phyloP scores from a whole-genome alignment of 345 rosid genomes.

The Bruguiera parviflora region DNA sequence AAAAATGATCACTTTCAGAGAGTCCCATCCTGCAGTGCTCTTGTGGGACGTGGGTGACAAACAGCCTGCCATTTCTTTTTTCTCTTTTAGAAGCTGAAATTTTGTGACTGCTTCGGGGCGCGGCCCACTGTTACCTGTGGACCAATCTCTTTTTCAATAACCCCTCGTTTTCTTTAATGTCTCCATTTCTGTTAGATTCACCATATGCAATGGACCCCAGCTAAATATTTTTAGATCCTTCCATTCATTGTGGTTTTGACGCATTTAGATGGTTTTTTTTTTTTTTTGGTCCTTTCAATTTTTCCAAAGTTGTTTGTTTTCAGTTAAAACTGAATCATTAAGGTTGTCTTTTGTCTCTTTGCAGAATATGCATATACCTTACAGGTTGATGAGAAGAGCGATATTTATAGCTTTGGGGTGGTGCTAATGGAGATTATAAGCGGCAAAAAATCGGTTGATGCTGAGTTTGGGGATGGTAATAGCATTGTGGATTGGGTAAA shows the following conservation, averaged over 20 bases:
- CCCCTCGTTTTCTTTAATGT: neutral
- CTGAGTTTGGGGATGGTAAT: constrained; percentile 93
- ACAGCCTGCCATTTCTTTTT: neutral
- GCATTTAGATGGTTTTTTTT: neutral
- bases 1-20: neutral
- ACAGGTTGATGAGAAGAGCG: constrained; percentile 95
- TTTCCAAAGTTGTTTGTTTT: neutral
- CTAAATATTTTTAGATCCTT: neutral
- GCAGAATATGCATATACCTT: constrained; percentile 90
- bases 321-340: neutral
- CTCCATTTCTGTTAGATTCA: neutral
- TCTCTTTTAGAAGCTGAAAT: neutral
- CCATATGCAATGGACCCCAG: constrained; percentile 24
- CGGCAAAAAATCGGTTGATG: constrained; percentile 75
- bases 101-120: constrained; percentile 6
- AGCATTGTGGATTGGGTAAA: constrained; percentile 94
- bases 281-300: too few relatives aligned
- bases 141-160: neutral
- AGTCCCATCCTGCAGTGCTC: neutral
- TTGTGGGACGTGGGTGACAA: too few relatives aligned
- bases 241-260: constrained; percentile 24
- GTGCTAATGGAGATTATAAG: constrained; percentile 78
- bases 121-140: constrained; percentile 26
- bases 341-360: neutral
- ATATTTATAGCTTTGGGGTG: constrained; percentile 90